phyloP scores from a whole-genome alignment of 768 basidiomycete genomes.

The Boletus vinaceobasis region DNA sequence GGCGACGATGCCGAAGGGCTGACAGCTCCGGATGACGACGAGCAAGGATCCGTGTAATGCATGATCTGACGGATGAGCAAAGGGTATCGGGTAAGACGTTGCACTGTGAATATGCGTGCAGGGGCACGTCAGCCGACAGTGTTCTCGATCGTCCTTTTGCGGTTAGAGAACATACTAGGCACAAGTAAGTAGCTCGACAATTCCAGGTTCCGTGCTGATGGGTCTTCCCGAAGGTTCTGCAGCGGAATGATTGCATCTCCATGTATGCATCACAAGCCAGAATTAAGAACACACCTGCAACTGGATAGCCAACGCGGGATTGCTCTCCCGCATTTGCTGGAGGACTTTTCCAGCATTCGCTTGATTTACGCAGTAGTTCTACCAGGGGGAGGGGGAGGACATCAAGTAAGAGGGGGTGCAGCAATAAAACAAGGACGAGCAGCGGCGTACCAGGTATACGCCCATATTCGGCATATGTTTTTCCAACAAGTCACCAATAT shows the following conservation, averaged over 20 bases:
- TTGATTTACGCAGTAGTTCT: constrained; percentile 94
- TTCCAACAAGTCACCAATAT: constrained; percentile 80
- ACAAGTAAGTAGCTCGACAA: constrained; percentile 86
- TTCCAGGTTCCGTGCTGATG: constrained; percentile 76
- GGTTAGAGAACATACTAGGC: constrained; percentile 60
- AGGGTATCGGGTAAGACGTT: constrained; percentile 93
- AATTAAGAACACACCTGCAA: constrained; percentile 51
- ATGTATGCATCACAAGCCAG: background rate
- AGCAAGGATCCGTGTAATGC: constrained; percentile 61
- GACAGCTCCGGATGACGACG: constrained; percentile 23
- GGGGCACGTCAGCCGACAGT: background rate
- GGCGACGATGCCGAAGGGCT: background rate
- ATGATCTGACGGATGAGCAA: constrained; percentile 84
- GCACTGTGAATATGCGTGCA: constrained; percentile 54
- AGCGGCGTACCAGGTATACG: constrained; percentile 65
- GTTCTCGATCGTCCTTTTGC: background rate
- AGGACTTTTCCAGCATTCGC: constrained; percentile 70
- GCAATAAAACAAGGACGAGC: background rate
- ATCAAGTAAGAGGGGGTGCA: background rate
- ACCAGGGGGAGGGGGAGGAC: background rate
- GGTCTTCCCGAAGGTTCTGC: constrained; percentile 74
- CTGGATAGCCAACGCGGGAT: constrained; percentile 60
- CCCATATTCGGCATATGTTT: constrained; percentile 72
- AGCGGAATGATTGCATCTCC: background rate
- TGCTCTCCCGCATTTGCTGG: constrained; percentile 66